A percentile compares a stretch with the other conserved stretches of the same genome.
These are phyloP conservation scores for Lathyrus oleraceus DNA, from an alignment of 306 rosid species.

Conservation along the genomic window DNA sequence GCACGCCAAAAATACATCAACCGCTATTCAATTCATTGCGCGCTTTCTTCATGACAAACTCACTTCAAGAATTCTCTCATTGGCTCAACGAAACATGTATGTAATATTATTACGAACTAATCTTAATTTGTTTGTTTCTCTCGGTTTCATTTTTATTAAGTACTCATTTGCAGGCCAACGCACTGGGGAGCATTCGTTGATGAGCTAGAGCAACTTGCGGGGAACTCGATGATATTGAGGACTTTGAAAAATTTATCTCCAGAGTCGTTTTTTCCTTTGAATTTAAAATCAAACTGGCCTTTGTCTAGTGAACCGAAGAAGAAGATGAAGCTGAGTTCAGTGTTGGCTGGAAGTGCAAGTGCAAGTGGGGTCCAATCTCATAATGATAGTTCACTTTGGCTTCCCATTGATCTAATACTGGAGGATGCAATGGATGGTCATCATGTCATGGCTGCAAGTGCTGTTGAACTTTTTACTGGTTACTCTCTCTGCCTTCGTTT, in stretches of 20 bases:
- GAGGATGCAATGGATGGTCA: constrained; percentile 98
- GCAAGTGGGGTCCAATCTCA: constrained; percentile 63
- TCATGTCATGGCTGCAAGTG: constrained; percentile 76
- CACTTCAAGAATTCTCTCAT: constrained; percentile 67
- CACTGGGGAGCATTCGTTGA: constrained; percentile 67
- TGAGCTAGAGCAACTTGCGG: constrained; percentile 57
- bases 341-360: constrained; percentile 64
- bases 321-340: constrained; percentile 57
- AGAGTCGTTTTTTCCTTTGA: constrained; percentile 57
- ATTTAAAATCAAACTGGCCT: constrained; percentile 45
- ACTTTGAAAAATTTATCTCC: constrained; percentile 61
- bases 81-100: constrained; percentile 74
- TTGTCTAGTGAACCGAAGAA: constrained; percentile 53
- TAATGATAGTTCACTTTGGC: constrained; percentile 73
- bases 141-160: no score
- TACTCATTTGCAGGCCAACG: constrained; percentile 55
- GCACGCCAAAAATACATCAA: constrained; percentile 55
- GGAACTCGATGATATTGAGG: constrained; percentile 63
- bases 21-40: constrained; percentile 66
- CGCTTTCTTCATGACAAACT: constrained; percentile 60
- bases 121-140: neutral
- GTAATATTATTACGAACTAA: neutral
- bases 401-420: constrained; percentile 88
- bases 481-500: no score
- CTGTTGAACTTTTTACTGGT: constrained; percentile 56